Evolutionary conservation across 2,329 filamentous ascomycete species (phyloP), one percentile per base, ranked within the genome.

Genomic region (Botrytis porri): DNA sequence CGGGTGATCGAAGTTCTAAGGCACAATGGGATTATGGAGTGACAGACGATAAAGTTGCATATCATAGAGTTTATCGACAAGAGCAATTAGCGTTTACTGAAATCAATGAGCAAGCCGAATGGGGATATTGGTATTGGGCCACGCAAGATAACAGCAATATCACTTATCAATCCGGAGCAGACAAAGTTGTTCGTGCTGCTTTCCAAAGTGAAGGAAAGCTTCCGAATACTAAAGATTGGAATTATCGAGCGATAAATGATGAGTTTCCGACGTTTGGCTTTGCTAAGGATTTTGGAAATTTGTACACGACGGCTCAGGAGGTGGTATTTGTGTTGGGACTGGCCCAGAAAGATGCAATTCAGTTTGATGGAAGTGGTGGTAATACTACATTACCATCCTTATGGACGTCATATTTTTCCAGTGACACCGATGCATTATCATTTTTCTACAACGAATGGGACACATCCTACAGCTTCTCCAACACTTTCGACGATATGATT

Each of bases 221-320:
- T 18, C 83, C 87, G 66, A 91, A 94, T 77, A 83, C 84, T 20
- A 85, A 90, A 57, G 93, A 96, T 78, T 82, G 83, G 6, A 82
- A 86, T 16, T 95, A 89, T 81, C 88, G 93, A 25, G 83, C 86
- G 3, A 90, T 95, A 75, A 88, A 88, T 81, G 87, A 92, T 62
- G 84, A 90, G 57, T 92, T 93, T 83, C 94, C 94, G 0, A 92
- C 96, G 0, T 97, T 97, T 82, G 93, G 91, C 0, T 94, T 95
- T 78, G 84, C 90, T 16, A 88, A 90, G 73, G 85, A 89, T 66
- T 87, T 93, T 41, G 77, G 81, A 3, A 57, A 64, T 16, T 57
- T 79, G n/a, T 74, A 63, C 16, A 79, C 72, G 43, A 20, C 41
- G 43, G 12, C 20, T 43, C 59, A 65, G 10, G 78, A 78, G 4